Conservation (phyloP, 192 early-diverging fungal species). For the Gaertneriomyces sp. region DNA sequence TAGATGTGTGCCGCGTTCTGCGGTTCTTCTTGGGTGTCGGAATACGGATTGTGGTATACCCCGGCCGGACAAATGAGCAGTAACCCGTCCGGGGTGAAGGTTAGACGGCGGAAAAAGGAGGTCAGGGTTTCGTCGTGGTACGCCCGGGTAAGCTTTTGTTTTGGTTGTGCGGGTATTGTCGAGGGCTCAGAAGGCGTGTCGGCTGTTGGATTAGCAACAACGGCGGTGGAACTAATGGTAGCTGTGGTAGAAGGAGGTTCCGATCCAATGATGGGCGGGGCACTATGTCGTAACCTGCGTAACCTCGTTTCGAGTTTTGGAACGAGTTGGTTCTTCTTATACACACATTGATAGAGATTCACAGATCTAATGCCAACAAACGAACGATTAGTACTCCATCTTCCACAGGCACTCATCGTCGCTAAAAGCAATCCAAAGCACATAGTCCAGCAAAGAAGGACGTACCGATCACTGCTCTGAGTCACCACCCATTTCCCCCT, state of each 20-base stretch:
- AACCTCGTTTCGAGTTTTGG: not conserved
- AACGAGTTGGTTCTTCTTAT: conserved; percentile 11
- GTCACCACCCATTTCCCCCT: conserved; percentile 79
- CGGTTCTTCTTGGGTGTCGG: not conserved
- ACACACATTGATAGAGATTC: conserved; percentile 29
- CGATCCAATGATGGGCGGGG: not conserved
- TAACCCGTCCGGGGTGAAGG: conserved; percentile 85
- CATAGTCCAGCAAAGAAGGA: not conserved
- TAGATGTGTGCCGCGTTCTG: conserved; percentile 3
- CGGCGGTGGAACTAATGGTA: not conserved
- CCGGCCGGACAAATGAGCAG: conserved; percentile 80
- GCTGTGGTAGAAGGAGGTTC: not conserved
- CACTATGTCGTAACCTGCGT: not conserved
- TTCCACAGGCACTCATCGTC: too few relatives aligned
- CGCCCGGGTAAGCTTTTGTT: conserved; percentile 15
- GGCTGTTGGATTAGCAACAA: too few relatives aligned
- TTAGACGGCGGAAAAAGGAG: conserved; percentile 84
- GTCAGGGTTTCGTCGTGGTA: conserved; percentile 77
- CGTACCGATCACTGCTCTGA: conserved; percentile 87
- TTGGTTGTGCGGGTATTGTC: not conserved
- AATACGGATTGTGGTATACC: conserved; percentile 17
- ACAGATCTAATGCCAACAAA: conserved; percentile 24
- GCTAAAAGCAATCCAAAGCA: not conserved
- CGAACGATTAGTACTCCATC: not conserved
- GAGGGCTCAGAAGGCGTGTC: too few relatives aligned